A percentile compares a stretch with the other conserved stretches of the same genome.
These are phyloP conservation scores for Rhytidhysteron rufulum DNA, from an alignment of 2,329 filamentous ascomycete genomes.

Conservation along the genomic window DNA sequence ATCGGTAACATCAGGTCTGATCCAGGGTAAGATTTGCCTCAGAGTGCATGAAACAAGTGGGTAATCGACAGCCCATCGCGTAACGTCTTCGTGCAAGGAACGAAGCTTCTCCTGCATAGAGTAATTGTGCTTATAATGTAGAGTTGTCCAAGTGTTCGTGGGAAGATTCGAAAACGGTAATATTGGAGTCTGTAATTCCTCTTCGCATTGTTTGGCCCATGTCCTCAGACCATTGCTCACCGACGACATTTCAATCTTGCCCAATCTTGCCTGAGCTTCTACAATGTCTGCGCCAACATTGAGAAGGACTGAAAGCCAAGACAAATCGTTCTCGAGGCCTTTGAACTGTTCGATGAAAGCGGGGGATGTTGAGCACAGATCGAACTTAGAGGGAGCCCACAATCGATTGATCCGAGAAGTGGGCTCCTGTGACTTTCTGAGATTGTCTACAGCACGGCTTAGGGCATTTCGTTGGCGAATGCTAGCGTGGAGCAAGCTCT, in stretches of 20 bases:
- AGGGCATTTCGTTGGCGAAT: constrained; percentile 55
- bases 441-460: constrained; percentile 23
- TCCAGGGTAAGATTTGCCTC: constrained; percentile 65
- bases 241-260: constrained; percentile 37
- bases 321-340: constrained; percentile 18
- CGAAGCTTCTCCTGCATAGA: neutral
- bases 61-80: neutral
- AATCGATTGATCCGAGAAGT: constrained; percentile 32
- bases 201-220: constrained; percentile 16
- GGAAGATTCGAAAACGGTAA: constrained; percentile 20
- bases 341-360: constrained; percentile 9
- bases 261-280: constrained; percentile 64
- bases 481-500: constrained; percentile 71
- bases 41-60: neutral
- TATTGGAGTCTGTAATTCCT: constrained; percentile 15
- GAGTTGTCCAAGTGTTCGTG: constrained; percentile 19
- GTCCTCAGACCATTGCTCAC: constrained; percentile 22
- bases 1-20: constrained; percentile 26
- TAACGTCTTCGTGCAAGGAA: neutral
- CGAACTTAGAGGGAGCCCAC: constrained; percentile 12
- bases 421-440: constrained; percentile 36
- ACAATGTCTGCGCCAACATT: constrained; percentile 60
- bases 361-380: constrained; percentile 14
- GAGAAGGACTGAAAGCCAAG: constrained; percentile 69
- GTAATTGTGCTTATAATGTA: constrained; percentile 9